Evolutionary conservation across 2,329 filamentous ascomycete genomes (phyloP).

Genomic region (Sarocladiaceae sp.): DNA sequence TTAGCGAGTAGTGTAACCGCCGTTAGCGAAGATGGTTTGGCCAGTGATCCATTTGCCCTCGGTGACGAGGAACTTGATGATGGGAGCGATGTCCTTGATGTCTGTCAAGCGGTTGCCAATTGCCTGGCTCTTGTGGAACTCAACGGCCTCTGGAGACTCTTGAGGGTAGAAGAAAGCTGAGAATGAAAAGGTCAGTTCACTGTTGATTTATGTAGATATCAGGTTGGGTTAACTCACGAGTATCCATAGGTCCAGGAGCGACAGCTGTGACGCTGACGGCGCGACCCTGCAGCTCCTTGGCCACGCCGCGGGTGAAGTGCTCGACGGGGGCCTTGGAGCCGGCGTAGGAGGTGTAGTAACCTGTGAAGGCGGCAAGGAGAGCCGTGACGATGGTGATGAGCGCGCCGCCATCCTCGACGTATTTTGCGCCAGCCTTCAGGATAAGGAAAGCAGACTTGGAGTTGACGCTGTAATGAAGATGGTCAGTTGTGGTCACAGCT

Average conservation of each 20-base stretch:
- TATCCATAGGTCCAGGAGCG: conserved; percentile 32
- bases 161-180: conserved; percentile 38
- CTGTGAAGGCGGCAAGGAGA: conserved; percentile 38
- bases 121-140: conserved; percentile 36
- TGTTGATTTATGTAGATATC: neutral
- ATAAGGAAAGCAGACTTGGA: conserved; percentile 40
- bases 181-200: conserved; percentile 2
- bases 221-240: conserved; percentile 23
- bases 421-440: conserved; percentile 33
- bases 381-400: conserved; percentile 40
- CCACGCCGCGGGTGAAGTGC: conserved; percentile 29
- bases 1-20: conserved; percentile 38
- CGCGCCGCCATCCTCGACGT: conserved; percentile 38
- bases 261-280: conserved; percentile 29
- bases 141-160: conserved; percentile 34
- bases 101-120: conserved; percentile 34
- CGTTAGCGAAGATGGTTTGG: conserved; percentile 42
- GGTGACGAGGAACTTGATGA: conserved; percentile 36
- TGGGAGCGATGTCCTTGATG: conserved; percentile 37
- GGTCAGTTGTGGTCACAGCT: conserved; percentile 1
- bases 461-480: conserved; percentile 30
- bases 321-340: conserved; percentile 34
- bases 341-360: conserved; percentile 38
- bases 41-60: conserved; percentile 39
- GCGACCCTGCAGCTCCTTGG: conserved; percentile 26